Base-by-base conservation (phyloP, 2,329 filamentous ascomycete species). In the Beauveria brongniartii region DNA sequence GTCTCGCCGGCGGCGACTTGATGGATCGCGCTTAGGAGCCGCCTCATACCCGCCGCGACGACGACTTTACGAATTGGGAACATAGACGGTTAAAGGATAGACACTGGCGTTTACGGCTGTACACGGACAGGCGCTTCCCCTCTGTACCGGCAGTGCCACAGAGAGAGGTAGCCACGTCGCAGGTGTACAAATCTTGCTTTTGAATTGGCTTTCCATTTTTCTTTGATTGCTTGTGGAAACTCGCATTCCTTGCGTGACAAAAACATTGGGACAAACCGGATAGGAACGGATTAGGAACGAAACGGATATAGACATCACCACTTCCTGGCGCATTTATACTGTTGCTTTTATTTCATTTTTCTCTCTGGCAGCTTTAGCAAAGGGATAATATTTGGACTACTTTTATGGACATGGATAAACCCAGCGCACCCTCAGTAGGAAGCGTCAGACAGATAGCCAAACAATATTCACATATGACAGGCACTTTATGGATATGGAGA, bases 1-100 rank as follows among this genome's bases (percentile, higher is more conserved):
- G 91, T 67, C 78, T 94, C 63, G 86, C 89, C 26, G 90, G 90
- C 43, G 84, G 83, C 59, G 87, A 90, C 69, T 75, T 89, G 61
- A 81, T 82, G 70, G 85, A 87, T 65, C 77, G 83, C 63, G 73
- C 75, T 68, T 80, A 75, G 64, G 62, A 50, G 64, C 52, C 48
- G 57, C 60, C 43, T 51, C 47, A 26, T 20, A 30, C 41, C 64
- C 61, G 67, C 67, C 65, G 66, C 65, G 67, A 67, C 62, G 65
- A 75, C 68, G 73, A 75, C 65, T 68, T 75, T 68, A 75, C 69
- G 73, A 75, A 64, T 67, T 69, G 67, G 69, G 71, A 66, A 63
- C 70, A 75, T 76, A 75, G 70, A 76, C 66, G 67, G 63, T 73
- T 73, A 74, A 44, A 59, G 24, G 71, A 75, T 65, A 67, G 72